phyloP scores from a whole-genome alignment of 768 basidiomycete species.

The Termitomyces sp. region DNA sequence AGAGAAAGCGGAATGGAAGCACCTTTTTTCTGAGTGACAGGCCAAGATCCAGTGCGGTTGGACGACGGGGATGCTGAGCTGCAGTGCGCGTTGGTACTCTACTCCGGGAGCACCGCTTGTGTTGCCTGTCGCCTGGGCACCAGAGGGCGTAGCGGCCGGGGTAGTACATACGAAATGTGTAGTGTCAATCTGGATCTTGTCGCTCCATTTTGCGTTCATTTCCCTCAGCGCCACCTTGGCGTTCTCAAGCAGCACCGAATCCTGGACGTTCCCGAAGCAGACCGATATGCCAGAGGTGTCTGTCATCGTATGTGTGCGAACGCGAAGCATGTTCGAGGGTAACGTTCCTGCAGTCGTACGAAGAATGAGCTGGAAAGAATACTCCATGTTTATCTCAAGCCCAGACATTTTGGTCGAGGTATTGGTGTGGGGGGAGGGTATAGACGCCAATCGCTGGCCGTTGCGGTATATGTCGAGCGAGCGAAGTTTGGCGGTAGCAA shows the following conservation, averaged over 20 bases:
- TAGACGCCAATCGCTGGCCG: constrained; percentile 78
- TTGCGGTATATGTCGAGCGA: constrained; percentile 93
- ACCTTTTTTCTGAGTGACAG: constrained; percentile 83
- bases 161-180: constrained; percentile 98
- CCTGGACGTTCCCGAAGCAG: constrained; percentile 89
- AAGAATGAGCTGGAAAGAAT: constrained; percentile 91
- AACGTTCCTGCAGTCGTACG: constrained; percentile 90
- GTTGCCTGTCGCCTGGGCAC: constrained; percentile 50
- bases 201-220: constrained; percentile 88
- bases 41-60: constrained; percentile 94
- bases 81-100: constrained; percentile 92
- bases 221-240: constrained; percentile 74
- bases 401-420: constrained; percentile 86
- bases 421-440: constrained; percentile 76
- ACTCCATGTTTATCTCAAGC: constrained; percentile 76
- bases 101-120: constrained; percentile 60
- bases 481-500: constrained; percentile 83
- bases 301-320: constrained; percentile 89
- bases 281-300: constrained; percentile 94
- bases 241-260: constrained; percentile 68
- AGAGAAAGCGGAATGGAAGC: constrained; percentile 14
- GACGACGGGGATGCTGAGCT: constrained; percentile 91
- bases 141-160: constrained; percentile 61
- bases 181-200: constrained; percentile 95
- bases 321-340: constrained; percentile 76